Conservation (phyloP, 1,284 basidiomycete genomes). For the Hypsizygus ulmarius region DNA sequence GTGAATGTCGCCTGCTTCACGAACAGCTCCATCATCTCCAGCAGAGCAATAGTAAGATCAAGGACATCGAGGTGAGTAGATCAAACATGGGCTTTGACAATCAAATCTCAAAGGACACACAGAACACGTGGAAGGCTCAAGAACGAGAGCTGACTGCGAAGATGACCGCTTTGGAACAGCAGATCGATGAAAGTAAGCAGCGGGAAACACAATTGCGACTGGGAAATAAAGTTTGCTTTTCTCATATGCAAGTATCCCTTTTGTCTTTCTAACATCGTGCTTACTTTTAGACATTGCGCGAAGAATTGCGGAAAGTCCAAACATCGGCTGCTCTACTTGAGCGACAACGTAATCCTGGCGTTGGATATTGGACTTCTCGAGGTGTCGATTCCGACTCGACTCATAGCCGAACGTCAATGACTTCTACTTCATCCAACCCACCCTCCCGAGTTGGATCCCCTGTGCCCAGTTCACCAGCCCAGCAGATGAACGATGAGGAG, state of each 20-base stretch:
- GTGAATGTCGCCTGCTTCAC: conserved; percentile 46
- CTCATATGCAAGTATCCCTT: neutral
- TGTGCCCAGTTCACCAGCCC: conserved; percentile 35
- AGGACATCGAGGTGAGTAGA: conserved; percentile 56
- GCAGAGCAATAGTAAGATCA: conserved; percentile 46
- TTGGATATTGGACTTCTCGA: conserved; percentile 81
- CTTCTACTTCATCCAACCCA: conserved; percentile 43
- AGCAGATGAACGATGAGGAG: conserved; percentile 70
- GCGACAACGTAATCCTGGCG: conserved; percentile 86
- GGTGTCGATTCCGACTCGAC: conserved; percentile 34
- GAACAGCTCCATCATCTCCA: conserved; percentile 48
- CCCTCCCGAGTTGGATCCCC: conserved; percentile 42
- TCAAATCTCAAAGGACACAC: neutral
- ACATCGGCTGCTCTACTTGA: conserved; percentile 88
- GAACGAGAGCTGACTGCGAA: conserved; percentile 43
- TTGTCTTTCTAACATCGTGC: neutral
- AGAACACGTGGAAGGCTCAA: conserved; percentile 48
- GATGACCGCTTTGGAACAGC: conserved; percentile 49
- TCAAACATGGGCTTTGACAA: neutral
- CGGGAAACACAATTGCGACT: conserved; percentile 66
- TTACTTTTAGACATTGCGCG: conserved; percentile 67
- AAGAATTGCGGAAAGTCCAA: conserved; percentile 91
- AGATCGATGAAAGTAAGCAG: conserved; percentile 60
- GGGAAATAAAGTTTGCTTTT: conserved; percentile 54
- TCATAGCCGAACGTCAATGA: conserved; percentile 43